These are phyloP conservation scores for Lasiosphaeria hispida DNA, from an alignment of 495 filamentous ascomycete genomes.

Conservation along the genomic window DNA sequence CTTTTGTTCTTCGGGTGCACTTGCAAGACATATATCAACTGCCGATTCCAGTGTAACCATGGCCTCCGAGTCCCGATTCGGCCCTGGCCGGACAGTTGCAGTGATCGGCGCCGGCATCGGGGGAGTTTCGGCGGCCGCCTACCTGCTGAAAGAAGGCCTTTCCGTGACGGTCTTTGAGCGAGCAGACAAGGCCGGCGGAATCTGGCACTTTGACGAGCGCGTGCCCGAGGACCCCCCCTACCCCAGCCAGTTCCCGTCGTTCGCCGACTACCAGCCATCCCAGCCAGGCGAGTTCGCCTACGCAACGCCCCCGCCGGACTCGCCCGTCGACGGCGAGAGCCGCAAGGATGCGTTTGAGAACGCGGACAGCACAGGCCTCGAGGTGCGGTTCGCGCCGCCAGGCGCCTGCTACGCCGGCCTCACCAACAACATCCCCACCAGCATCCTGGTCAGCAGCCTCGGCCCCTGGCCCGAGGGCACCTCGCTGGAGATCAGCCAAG, in stretches of 20 bases:
- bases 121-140: slow-evolving; percentile 60
- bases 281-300: slow-evolving; percentile 19
- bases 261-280: slow-evolving; percentile 25
- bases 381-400: slow-evolving; percentile 33
- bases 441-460: slow-evolving; percentile 57
- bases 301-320: slow-evolving; percentile 19
- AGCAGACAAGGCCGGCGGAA: slow-evolving; percentile 54
- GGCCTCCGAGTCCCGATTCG: slow-evolving; percentile 13
- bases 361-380: slow-evolving; percentile 5
- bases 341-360: neutral
- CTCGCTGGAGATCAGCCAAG: slow-evolving; percentile 54
- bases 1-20: no score
- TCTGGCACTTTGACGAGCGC: slow-evolving; percentile 66
- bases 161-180: slow-evolving; percentile 65
- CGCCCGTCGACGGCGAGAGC: neutral
- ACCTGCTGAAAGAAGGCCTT: slow-evolving; percentile 58
- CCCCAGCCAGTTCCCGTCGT: slow-evolving; percentile 48
- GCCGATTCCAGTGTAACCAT: neutral
- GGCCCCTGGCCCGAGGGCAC: slow-evolving; percentile 60
- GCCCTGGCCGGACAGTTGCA: slow-evolving; percentile 42
- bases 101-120: slow-evolving; percentile 71
- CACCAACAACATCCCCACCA: slow-evolving; percentile 64
- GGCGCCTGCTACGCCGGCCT: slow-evolving; percentile 58
- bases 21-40: no score
- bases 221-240: slow-evolving; percentile 56